These are phyloP conservation scores for Coemansia pectinata DNA, from an alignment of 192 early-diverging fungal species.

Conservation along the genomic window DNA sequence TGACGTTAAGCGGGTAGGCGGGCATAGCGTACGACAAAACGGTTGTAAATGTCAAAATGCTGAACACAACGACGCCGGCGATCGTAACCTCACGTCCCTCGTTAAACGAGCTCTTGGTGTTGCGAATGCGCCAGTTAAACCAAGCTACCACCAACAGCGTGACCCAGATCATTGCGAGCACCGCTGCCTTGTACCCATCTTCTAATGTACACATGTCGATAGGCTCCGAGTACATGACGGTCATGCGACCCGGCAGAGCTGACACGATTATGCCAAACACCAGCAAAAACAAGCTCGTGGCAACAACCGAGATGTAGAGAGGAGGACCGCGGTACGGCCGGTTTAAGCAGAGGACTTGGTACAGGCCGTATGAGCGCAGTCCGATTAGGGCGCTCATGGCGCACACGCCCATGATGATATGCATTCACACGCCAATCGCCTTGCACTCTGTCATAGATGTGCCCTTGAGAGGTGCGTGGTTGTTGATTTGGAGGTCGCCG, in stretches of 20 bases:
- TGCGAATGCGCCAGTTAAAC: conserved; percentile 46
- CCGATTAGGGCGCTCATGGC: conserved; percentile 33
- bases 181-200: conserved; percentile 26
- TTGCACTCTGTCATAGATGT: conserved; percentile 27
- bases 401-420: conserved; percentile 30
- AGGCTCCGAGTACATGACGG: conserved; percentile 17
- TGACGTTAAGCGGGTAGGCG: conserved; percentile 12
- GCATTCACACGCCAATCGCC: conserved; percentile 46
- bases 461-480: conserved; percentile 37
- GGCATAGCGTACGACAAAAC: conserved; percentile 33
- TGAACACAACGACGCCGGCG: conserved; percentile 27
- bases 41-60: conserved; percentile 29
- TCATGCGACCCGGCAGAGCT: conserved; percentile 1
- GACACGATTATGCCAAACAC: conserved; percentile 38
- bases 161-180: conserved; percentile 39
- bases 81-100: conserved; percentile 39
- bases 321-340: background rate
- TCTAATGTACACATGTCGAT: conserved; percentile 35
- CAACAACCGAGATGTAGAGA: background rate
- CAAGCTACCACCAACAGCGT: conserved; percentile 23
- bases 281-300: conserved; percentile 11
- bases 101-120: conserved; percentile 53
- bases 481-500: conserved; percentile 51
- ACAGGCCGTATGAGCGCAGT: background rate
- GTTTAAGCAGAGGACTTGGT: background rate